These are phyloP conservation scores for Neonectria magnoliae DNA, from an alignment of 2,329 filamentous ascomycete genomes.

Conservation along the genomic window DNA sequence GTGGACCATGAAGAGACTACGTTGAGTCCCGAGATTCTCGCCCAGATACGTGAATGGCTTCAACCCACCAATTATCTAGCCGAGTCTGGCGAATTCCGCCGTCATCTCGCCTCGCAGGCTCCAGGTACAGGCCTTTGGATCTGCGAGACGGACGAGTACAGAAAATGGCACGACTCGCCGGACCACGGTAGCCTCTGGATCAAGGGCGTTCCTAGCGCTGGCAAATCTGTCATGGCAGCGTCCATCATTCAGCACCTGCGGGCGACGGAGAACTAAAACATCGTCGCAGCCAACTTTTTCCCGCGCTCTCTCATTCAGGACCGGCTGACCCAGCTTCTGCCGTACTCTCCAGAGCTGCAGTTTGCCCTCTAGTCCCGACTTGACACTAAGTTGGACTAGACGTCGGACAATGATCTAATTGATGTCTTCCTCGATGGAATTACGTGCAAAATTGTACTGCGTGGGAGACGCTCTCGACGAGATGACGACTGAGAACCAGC, in stretches of 20 bases:
- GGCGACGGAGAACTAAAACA: constrained; percentile 32
- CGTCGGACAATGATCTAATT: constrained; percentile 35
- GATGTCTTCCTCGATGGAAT: constrained; percentile 31
- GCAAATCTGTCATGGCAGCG: constrained; percentile 40
- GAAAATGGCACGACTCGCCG: constrained; percentile 35
- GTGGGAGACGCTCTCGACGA: constrained; percentile 38
- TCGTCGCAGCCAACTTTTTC: constrained; percentile 35
- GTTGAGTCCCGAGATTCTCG: constrained; percentile 25
- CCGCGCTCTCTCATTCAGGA: constrained; percentile 36
- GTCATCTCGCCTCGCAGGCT: constrained; percentile 37
- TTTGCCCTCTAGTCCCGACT: constrained; percentile 31
- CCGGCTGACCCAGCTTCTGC: constrained; percentile 37
- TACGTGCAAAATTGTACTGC: constrained; percentile 33
- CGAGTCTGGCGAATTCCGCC: constrained; percentile 40
- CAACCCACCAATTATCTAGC: constrained; percentile 43
- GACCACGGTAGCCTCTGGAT: constrained; percentile 40
- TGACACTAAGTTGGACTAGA: constrained; percentile 24
- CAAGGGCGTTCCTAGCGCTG: constrained; percentile 41
- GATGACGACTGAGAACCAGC: constrained; percentile 31
- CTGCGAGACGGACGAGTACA: constrained; percentile 36
- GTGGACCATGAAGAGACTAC: constrained; percentile 30
- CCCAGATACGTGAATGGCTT: constrained; percentile 38
- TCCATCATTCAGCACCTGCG: constrained; percentile 36
- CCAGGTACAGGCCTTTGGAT: constrained; percentile 42
- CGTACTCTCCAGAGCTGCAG: constrained; percentile 33